Percentiles rank a stretch among this genome's conserved stretches.
Evolutionary conservation across 768 basidiomycete species (phyloP).

Genomic region (Tephrocybe sp.): DNA sequence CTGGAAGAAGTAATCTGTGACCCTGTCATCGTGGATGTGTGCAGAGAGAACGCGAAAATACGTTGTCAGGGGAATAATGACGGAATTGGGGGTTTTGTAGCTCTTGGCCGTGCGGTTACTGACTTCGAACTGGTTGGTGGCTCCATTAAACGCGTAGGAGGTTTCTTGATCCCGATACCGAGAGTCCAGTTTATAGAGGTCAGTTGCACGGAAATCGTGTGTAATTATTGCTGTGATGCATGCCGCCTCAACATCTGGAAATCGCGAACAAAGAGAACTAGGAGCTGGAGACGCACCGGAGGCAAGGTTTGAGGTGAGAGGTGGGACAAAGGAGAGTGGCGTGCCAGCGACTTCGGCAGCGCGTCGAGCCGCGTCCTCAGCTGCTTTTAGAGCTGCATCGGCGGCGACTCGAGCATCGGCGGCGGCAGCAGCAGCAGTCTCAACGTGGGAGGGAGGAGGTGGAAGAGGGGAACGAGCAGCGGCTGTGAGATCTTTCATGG

Average conservation of each 20-base stretch:
- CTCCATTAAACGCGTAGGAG: not conserved
- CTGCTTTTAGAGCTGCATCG: too few species aligned
- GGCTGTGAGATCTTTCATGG: too few species aligned
- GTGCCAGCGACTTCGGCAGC: too few species aligned
- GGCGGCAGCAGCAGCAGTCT: too few species aligned
- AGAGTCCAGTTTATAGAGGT: conserved; percentile 1
- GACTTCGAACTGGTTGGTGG: not conserved
- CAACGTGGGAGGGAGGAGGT: too few species aligned
- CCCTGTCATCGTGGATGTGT: not conserved
- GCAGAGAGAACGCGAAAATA: not conserved
- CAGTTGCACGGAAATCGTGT: not conserved
- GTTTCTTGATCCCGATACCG: not conserved
- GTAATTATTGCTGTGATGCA: not conserved
- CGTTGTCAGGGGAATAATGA: not conserved
- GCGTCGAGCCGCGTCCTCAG: too few species aligned
- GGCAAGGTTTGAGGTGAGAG: not conserved
- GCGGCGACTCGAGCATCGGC: too few species aligned
- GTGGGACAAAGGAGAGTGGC: too few species aligned
- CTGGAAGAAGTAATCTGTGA: not conserved
- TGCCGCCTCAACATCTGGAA: conserved; percentile 1
- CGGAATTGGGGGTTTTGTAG: not conserved
- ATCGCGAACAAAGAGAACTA: not conserved
- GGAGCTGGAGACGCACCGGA: not conserved
- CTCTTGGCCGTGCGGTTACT: not conserved
- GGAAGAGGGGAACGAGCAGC: too few species aligned